phyloP scores from a whole-genome alignment of 805 yeast species.

The Cyberlindnera americana region DNA sequence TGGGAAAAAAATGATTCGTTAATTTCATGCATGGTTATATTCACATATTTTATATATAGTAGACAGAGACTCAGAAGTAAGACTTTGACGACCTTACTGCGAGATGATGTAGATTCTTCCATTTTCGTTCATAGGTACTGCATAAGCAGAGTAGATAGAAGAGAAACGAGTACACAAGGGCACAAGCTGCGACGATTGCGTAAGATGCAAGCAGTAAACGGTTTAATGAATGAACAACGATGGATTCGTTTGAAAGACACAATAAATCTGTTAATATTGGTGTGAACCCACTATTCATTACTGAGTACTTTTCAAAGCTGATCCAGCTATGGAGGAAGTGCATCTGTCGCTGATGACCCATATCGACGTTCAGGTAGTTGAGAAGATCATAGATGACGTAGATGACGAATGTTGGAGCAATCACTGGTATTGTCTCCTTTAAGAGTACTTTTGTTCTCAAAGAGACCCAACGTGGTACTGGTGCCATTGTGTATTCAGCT shows the following conservation, averaged over 20 bases:
- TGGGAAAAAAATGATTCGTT: neutral
- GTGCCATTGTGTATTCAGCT: neutral
- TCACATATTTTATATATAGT: too few relatives aligned
- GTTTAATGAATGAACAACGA: slow-evolving; percentile 1
- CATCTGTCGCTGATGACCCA: slow-evolving; percentile 5
- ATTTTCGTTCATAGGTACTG: slow-evolving; percentile 23
- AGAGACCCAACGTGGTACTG: neutral
- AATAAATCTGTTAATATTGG: slow-evolving; percentile 12
- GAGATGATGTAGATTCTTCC: slow-evolving; percentile 16
- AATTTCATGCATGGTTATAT: slow-evolving; percentile 3
- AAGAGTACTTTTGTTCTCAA: slow-evolving; percentile 11
- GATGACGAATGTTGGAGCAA: slow-evolving; percentile 20
- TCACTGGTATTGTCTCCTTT: slow-evolving; percentile 17
- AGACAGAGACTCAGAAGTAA: neutral
- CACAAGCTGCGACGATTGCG: slow-evolving; percentile 6
- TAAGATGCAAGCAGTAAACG: slow-evolving; percentile 9
- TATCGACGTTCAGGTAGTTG: slow-evolving; percentile 7
- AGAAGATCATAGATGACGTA: slow-evolving; percentile 20
- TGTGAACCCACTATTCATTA: slow-evolving; percentile 16
- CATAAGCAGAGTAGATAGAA: slow-evolving; percentile 20
- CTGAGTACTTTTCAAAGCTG: slow-evolving; percentile 15
- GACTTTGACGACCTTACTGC: slow-evolving; percentile 4
- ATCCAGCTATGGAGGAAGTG: slow-evolving; percentile 17
- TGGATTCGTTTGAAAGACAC: neutral
- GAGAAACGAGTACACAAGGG: slow-evolving; percentile 16